A percentile compares a stretch with the other conserved stretches of the same genome.
These are phyloP conservation scores for Vaucheria bursata DNA, from an alignment of 352 stramenopile genomes.

Conservation along the genomic window DNA sequence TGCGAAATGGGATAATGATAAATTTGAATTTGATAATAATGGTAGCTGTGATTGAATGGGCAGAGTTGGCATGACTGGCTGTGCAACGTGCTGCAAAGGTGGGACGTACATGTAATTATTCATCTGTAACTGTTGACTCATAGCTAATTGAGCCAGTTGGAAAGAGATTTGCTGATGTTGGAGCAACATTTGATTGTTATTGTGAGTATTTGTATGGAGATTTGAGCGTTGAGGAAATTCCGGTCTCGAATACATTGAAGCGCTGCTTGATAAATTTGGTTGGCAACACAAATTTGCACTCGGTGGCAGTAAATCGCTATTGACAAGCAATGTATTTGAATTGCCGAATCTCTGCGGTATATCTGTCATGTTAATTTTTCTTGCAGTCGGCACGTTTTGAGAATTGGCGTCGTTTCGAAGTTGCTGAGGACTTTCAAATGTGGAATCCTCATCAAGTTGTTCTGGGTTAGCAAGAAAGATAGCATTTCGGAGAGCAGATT, in stretches of 20 bases:
- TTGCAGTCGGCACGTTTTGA: too few species aligned
- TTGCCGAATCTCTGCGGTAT: not conserved
- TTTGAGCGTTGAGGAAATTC: not conserved
- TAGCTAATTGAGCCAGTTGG: not conserved
- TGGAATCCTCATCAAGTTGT: conserved; percentile 13
- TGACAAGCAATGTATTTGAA: not conserved
- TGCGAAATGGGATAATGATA: not conserved
- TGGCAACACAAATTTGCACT: not conserved
- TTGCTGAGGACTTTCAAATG: too few species aligned
- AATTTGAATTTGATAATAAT: not conserved
- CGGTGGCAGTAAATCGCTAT: not conserved
- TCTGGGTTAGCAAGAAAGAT: conserved; percentile 21
- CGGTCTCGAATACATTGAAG: not conserved
- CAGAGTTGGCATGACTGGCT: not conserved
- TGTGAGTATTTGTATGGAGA: not conserved
- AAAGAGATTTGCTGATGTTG: not conserved
- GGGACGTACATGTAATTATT: not conserved
- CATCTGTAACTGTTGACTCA: not conserved
- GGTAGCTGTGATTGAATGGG: not conserved
- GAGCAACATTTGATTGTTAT: not conserved
- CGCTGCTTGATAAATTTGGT: not conserved
- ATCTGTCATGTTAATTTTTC: too few species aligned
- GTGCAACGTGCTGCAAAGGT: not conserved
- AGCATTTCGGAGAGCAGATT: conserved; percentile 11
- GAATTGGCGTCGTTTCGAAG: too few species aligned